Evolutionary conservation across 768 basidiomycete species (phyloP), one percentile per base, ranked within the genome.

Genomic region (Sarcodon aspratus): DNA sequence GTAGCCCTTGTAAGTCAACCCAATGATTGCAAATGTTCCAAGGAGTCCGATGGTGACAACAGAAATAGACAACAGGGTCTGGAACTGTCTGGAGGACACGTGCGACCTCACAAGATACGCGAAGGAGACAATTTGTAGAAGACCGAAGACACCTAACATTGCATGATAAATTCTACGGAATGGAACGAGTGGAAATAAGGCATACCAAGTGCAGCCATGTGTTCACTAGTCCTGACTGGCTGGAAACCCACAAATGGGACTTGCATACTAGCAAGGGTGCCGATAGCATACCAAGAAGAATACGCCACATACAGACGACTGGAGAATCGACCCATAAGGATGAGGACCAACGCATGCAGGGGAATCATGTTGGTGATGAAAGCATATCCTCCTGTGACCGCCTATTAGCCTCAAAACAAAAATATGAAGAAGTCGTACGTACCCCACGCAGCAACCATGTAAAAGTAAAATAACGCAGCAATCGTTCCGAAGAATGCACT

Each of bases 391-490:
- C 90, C 89, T 90, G 45, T 9, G 33, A 9, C 52, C 27, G 17
- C 2, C 40, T 42, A 9, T 42, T 2, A 42, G 40, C 13, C 9
- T 27, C 13, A 38, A 38, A 38, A 2, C 37, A 27, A 6, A n/a
- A 9, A 12, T 27, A 17, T 38, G 15, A 15, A 36, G 12, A 12
- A 33, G 15, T 8, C 46, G 12, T 11, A 67, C 77, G 50, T 57
- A 86, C 95, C 96, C 96, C 96, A 99, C 32, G 96, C 96, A 47
- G 96, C 95, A n/a, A 99, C 96, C 96, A 99, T 99, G 76, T 98
- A 99, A 57, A 97, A 98, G 70, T 99, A 99, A 69, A 98, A 98
- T 3, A 98, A 69, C 13, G 94, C 96, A 42, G 96, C 83, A 36
- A 89, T 59, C 21, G 89, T 88, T 17, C 92, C 95, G 56, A 80